Evolutionary conservation across 805 yeast species (phyloP).

Genomic region (Henningerozyma blattae): DNA sequence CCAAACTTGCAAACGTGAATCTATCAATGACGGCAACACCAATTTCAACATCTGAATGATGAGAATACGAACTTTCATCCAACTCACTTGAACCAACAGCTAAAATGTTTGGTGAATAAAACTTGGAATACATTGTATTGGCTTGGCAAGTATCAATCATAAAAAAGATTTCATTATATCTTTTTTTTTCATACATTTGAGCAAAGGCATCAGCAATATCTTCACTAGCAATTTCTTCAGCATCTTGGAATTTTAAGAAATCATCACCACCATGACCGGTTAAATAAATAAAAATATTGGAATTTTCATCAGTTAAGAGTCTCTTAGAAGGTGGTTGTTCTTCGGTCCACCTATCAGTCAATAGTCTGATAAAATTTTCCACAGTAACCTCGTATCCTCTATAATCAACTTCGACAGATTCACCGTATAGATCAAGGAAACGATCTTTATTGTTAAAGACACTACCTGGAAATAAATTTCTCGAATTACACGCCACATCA

Average conservation of each 20-base stretch:
- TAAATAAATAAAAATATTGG: slow-evolving; percentile 86
- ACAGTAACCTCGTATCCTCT: slow-evolving; percentile 98
- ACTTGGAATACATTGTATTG: slow-evolving; percentile 88
- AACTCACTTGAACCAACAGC: slow-evolving; percentile 86
- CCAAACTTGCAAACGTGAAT: slow-evolving; percentile 85
- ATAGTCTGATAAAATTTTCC: slow-evolving; percentile 81
- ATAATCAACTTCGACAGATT: slow-evolving; percentile 89
- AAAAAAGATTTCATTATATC: slow-evolving; percentile 90
- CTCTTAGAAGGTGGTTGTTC: slow-evolving; percentile 91
- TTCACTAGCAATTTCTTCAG: slow-evolving; percentile 90
- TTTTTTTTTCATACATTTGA: slow-evolving; percentile 91
- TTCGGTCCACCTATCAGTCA: slow-evolving; percentile 93
- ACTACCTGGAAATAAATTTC: slow-evolving; percentile 92
- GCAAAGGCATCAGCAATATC: slow-evolving; percentile 96
- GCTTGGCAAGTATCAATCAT: slow-evolving; percentile 99
- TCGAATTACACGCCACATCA: slow-evolving; percentile 92
- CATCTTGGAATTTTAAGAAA: slow-evolving; percentile 93
- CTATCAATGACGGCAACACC: slow-evolving; percentile 98
- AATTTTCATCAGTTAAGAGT: slow-evolving; percentile 81
- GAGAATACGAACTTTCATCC: slow-evolving; percentile 88
- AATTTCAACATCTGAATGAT: slow-evolving; percentile 87
- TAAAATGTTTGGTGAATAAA: slow-evolving; percentile 83
- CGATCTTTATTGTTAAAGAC: slow-evolving; percentile 91
- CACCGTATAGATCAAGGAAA: slow-evolving; percentile 87
- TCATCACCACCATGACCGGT: slow-evolving; percentile 99